Conservation (phyloP, 2,329 filamentous ascomycete species). For the Colletotrichum orbiculare region DNA sequence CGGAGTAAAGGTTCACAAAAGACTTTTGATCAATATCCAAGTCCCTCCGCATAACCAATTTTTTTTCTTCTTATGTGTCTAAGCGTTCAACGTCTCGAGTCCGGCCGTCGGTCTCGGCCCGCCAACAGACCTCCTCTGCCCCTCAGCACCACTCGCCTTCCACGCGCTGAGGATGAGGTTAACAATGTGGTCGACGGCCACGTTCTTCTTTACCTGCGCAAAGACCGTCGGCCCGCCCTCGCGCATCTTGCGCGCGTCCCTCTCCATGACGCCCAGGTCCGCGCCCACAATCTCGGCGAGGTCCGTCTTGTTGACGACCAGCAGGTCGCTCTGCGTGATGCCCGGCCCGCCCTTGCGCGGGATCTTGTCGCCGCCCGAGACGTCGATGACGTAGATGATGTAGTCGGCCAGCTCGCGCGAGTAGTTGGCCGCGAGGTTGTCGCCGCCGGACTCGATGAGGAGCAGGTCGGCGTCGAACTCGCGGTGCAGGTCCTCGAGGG, state of each 20-base stretch:
- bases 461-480: slow-evolving; percentile 85
- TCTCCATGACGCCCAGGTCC: slow-evolving; percentile 92
- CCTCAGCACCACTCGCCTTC: slow-evolving; percentile 87
- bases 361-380: slow-evolving; percentile 95
- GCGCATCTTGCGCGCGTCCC: slow-evolving; percentile 92
- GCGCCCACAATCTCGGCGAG: slow-evolving; percentile 90
- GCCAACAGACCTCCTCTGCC: slow-evolving; percentile 62
- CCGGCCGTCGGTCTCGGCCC: slow-evolving; percentile 69
- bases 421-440: slow-evolving; percentile 98
- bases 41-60: neutral
- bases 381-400: slow-evolving; percentile 99
- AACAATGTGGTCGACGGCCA: slow-evolving; percentile 87
- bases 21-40: neutral
- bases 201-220: slow-evolving; percentile 94
- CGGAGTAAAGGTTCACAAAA: slow-evolving; percentile 24
- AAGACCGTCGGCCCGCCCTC: slow-evolving; percentile 97
- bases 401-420: slow-evolving; percentile 93
- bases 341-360: slow-evolving; percentile 95
- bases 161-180: slow-evolving; percentile 91
- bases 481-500: slow-evolving; percentile 87
- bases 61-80: neutral
- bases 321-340: slow-evolving; percentile 93
- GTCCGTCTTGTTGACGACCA: slow-evolving; percentile 98
- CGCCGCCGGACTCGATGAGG: slow-evolving; percentile 94
- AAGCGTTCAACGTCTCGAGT: slow-evolving; percentile 55